Base-by-base conservation (phyloP, 1,284 basidiomycete genomes). In the Rhizoctonia solani region DNA sequence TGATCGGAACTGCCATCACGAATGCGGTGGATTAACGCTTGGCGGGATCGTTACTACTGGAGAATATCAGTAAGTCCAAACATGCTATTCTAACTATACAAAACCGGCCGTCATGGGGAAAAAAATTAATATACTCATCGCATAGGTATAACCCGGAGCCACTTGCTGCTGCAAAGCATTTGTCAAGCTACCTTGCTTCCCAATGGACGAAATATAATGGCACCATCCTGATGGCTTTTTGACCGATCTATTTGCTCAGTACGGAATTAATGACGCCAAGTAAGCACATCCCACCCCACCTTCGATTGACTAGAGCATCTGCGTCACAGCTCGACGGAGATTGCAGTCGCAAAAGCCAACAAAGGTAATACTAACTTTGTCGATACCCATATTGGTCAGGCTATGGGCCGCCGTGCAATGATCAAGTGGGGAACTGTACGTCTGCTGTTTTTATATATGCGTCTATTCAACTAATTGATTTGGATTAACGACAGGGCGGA, bases 1-100 rank as follows among this genome's bases (percentile, higher is more conserved):
- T 76, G 4, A 72, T 76, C 29, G 72, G 72, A 16, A 74, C 74
- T 1, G 72, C 72, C 1, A 76, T 67, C 71, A 72, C 47, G 75
- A 76, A 69, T 74, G 74, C 39, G 75, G 74, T 44, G 75, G 74
- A 4, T 63, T 76, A 11, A 73, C 73, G 2, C 66, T 75, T 2
- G 74, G 74, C 68, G 67, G 67, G 9, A 63, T 68, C 8, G 52
- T 54, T 13, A 50, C 49, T 9, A 53, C 41, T 6, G 67, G 67
- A 6, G 50, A 68, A 21, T 54, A 61, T 13, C 67, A 68, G 67
- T 66, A 21, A 46, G 63, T 66, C 4, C 14, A 44, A 11, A 16
- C 37, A 16, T 14, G 11, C 44, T 39, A 8, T 39, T 39, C 37
- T n/a, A n/a, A n/a, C n/a, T n/a, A n/a, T n/a, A n/a, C n/a, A n/a